Evolutionary conservation across 805 yeast genomes (phyloP).

Genomic region (Torulaspora delbrueckii): DNA sequence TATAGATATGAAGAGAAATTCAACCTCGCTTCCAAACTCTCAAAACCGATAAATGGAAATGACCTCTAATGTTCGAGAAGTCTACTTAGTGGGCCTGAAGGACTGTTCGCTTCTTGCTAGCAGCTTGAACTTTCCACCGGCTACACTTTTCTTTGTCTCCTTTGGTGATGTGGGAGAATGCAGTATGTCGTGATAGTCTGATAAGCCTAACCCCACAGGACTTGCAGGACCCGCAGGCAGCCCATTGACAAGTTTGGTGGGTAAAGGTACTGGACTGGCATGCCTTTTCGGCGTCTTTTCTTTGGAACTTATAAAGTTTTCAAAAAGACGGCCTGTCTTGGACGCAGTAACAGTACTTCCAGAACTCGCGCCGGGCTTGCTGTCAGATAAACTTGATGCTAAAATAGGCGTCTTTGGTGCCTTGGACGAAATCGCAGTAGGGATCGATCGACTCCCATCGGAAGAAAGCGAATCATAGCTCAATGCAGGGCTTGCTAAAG

Average conservation of each 20-base stretch:
- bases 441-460: background rate
- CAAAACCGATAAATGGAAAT: background rate
- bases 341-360: slow-evolving; percentile 1
- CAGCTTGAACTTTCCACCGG: slow-evolving; percentile 50
- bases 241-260: slow-evolving; percentile 33
- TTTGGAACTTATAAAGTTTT: slow-evolving; percentile 31
- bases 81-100: slow-evolving; percentile 10
- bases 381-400: slow-evolving; percentile 2
- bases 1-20: background rate
- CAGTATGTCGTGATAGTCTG: slow-evolving; percentile 1
- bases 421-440: background rate
- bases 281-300: slow-evolving; percentile 11
- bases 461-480: slow-evolving; percentile 4
- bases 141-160: slow-evolving; percentile 20
- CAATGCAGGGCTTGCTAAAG: slow-evolving; percentile 15
- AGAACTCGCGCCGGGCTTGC: slow-evolving; percentile 8
- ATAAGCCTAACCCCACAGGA: slow-evolving; percentile 8
- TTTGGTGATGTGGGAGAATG: slow-evolving; percentile 1
- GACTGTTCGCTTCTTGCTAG: slow-evolving; percentile 46
- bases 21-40: background rate
- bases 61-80: background rate
- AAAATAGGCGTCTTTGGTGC: slow-evolving; percentile 4
- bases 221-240: slow-evolving; percentile 21
- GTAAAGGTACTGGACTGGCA: slow-evolving; percentile 28
- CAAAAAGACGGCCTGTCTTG: slow-evolving; percentile 34